Evolutionary conservation across 768 basidiomycete species (phyloP).

Genomic region (Xerocomus potaroensis): DNA sequence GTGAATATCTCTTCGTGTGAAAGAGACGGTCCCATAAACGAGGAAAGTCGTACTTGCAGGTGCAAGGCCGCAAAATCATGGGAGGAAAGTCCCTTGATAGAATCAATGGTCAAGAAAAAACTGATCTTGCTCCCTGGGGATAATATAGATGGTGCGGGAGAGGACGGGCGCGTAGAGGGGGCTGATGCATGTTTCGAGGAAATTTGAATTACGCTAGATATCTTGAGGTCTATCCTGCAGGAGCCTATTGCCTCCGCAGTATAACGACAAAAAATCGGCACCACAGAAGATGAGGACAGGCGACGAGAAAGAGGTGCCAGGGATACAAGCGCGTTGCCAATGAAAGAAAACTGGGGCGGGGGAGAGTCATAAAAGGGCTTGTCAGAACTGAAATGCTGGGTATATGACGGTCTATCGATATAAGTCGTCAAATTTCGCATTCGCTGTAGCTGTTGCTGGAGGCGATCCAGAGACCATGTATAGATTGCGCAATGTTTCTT

Average conservation of each 20-base stretch:
- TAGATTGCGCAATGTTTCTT: constrained; percentile 83
- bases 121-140: constrained; percentile 74
- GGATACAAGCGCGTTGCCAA: constrained; percentile 82
- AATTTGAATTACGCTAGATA: constrained; percentile 60
- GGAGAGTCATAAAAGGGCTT: constrained; percentile 91
- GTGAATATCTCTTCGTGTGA: constrained; percentile 78
- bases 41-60: constrained; percentile 82
- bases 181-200: constrained; percentile 59
- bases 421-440: constrained; percentile 93
- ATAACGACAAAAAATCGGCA: constrained; percentile 91
- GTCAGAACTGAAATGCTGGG: constrained; percentile 89
- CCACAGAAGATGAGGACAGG: constrained; percentile 66
- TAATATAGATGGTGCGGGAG: constrained; percentile 65
- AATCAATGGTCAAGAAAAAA: constrained; percentile 83
- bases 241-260: constrained; percentile 95
- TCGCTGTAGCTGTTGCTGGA: constrained; percentile 83
- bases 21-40: constrained; percentile 71
- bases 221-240: constrained; percentile 81
- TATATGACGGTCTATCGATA: constrained; percentile 89
- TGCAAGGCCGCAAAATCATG: constrained; percentile 86
- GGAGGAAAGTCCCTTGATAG: constrained; percentile 84
- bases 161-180: constrained; percentile 68
- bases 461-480: constrained; percentile 84
- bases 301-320: constrained; percentile 76
- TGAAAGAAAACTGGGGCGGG: constrained; percentile 86